phyloP scores from a whole-genome alignment of 225 moss, liverwort and hornwort species.

The Sphagnum tenellum region DNA sequence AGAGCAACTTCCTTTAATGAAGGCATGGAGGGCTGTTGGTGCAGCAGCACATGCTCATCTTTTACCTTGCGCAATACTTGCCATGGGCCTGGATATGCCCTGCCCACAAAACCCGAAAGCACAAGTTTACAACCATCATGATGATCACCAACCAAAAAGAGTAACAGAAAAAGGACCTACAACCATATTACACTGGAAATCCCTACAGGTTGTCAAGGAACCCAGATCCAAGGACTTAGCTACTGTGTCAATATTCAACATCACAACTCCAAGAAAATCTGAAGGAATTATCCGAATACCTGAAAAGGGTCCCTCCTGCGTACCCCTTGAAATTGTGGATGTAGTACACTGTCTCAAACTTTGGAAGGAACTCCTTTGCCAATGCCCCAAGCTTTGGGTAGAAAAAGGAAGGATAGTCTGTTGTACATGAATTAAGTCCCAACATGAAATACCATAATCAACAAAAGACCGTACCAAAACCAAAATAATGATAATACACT shows the following conservation, averaged over 20 bases:
- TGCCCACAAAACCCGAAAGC: slow-evolving; percentile 5
- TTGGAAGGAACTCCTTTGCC: slow-evolving; percentile 87
- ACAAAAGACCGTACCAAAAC: too few species aligned
- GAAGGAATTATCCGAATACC: slow-evolving; percentile 18
- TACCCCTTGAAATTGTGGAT: slow-evolving; percentile 96
- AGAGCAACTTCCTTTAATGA: slow-evolving; percentile 85
- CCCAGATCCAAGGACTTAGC: too few species aligned
- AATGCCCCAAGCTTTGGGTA: slow-evolving; percentile 88
- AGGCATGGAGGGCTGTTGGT: slow-evolving; percentile 78
- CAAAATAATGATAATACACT: too few species aligned
- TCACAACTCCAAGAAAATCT: too few species aligned
- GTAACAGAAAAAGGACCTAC: too few species aligned
- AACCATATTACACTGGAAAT: too few species aligned
- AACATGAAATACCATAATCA: background rate
- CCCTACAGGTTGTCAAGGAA: too few species aligned
- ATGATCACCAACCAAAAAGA: too few species aligned
- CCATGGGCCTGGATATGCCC: slow-evolving; percentile 88
- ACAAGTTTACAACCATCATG: too few species aligned
- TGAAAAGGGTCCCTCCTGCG: slow-evolving; percentile 70
- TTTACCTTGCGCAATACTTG: slow-evolving; percentile 56
- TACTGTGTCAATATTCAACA: too few species aligned
- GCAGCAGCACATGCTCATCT: slow-evolving; percentile 42
- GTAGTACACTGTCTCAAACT: slow-evolving; percentile 90
- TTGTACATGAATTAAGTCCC: background rate
- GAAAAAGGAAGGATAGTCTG: slow-evolving; percentile 94